Evolutionary conservation across 441 rosid genomes (phyloP), one percentile per base, ranked within the genome.

Genomic region (Pelargonium cotyledonis): DNA sequence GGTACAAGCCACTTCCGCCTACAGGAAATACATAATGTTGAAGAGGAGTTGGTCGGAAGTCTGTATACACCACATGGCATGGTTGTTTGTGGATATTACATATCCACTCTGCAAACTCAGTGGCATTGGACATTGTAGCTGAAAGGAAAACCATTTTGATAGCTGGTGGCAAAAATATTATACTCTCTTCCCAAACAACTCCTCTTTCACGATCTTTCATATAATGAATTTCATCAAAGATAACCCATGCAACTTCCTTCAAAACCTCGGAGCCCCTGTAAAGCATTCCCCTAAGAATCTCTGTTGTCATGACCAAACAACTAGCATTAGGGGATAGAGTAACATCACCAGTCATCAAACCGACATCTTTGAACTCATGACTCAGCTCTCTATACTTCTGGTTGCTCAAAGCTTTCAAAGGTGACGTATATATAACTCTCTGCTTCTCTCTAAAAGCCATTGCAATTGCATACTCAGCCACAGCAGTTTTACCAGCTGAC

Each of bases 141-240:
- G 99, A 95, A 6, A 95, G 90, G 82, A 95, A 95, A 53, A 92
- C 99, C 72, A 95, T 90, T 41, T 93, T 83, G 49, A 96, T 85
- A 73, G 88, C 90, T 81, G 88, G 92, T 0, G 99, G 98, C 66
- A 98, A 96, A 98, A 95, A 92, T 21, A 95, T 97, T 73, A 95
- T 95, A 84, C 98, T 95, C 80, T 95, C 99, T 73, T 95, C 99
- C 99, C 99, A 95, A 5, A 92, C 98, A 62, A 95, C 98, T 76
- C 99, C 98, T 84, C 99, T 87, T 78, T 95, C 99, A 9, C 86
- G 82, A 83, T 95, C 99, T 65, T 97, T 96, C 99, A 95, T 95
- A 83, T 95, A 92, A 81, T 92, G 98, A 40, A 95, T 98, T 81
- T 95, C 99, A 80, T 92, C 98, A 81, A 95, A 95, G 62, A 95